Percentiles rank a stretch among this genome's conserved stretches.
Conservation (phyloP, 139 green algal species). For the Zygnema cylindricum region DNA sequence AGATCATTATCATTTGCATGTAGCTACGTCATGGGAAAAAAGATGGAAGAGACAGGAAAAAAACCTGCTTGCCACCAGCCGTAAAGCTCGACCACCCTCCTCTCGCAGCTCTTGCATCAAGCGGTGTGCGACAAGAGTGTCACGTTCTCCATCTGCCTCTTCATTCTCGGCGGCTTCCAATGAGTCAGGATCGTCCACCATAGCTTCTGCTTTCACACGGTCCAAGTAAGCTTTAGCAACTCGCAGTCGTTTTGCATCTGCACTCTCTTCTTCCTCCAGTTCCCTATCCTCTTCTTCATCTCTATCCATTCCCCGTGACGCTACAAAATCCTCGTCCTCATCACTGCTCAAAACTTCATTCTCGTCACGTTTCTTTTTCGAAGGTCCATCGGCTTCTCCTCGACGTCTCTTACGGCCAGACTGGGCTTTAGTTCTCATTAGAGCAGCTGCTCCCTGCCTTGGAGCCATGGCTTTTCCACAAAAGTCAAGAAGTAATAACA, state of each 20-base stretch:
- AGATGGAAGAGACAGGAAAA: background rate
- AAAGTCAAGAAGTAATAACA: too few relatives aligned
- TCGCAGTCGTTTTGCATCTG: conserved; percentile 81
- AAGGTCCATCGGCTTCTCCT: background rate
- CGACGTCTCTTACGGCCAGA: background rate
- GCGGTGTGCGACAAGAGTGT: conserved; percentile 9
- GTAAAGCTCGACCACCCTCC: conserved; percentile 36
- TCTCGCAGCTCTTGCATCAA: conserved; percentile 29
- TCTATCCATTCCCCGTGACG: background rate
- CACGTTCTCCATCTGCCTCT: conserved; percentile 23
- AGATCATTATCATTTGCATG: background rate
- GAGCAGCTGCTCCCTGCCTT: background rate
- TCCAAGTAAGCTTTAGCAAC: conserved; percentile 78
- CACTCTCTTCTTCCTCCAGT: conserved; percentile 78
- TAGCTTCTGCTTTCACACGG: conserved; percentile 62
- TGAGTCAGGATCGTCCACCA: conserved; percentile 59
- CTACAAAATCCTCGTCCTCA: conserved; percentile 29
- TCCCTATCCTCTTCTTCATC: conserved; percentile 36
- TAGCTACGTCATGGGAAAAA: background rate
- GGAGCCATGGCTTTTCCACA: background rate
- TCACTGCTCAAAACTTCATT: conserved; percentile 1
- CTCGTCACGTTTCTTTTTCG: background rate
- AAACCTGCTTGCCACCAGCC: conserved; percentile 9
- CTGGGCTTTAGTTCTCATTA: background rate
- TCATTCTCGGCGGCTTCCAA: conserved; percentile 60